Conservation (phyloP, 2,329 filamentous ascomycete genomes). For the Fusarium albidum region DNA sequence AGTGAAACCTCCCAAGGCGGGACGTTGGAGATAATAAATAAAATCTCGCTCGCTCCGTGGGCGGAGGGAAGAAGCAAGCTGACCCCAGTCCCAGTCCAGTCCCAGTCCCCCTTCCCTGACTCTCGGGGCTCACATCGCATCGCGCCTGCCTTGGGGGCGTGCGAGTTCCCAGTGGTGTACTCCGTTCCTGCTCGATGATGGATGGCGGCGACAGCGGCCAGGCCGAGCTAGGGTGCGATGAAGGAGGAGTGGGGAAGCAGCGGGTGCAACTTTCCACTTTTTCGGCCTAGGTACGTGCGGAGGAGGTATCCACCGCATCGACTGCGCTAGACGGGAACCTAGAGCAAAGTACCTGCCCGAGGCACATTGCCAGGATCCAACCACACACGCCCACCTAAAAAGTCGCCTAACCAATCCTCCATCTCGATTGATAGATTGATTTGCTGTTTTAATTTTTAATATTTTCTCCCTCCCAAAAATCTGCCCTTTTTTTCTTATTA, state of each 20-base stretch:
- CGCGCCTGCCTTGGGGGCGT: slow-evolving; percentile 5
- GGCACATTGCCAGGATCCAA: slow-evolving; percentile 8
- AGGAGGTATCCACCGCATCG: slow-evolving; percentile 21
- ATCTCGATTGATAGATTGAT: slow-evolving; percentile 1
- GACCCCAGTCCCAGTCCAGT: neutral
- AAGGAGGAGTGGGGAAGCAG: slow-evolving; percentile 30
- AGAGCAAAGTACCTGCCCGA: slow-evolving; percentile 21
- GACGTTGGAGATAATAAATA: slow-evolving; percentile 33
- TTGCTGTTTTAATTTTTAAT: slow-evolving; percentile 27
- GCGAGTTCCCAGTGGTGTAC: slow-evolving; percentile 1
- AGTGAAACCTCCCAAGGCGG: slow-evolving; percentile 2
- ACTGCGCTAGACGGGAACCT: slow-evolving; percentile 28
- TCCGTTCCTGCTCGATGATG: neutral
- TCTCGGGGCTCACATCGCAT: slow-evolving; percentile 5
- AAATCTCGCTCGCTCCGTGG: slow-evolving; percentile 26
- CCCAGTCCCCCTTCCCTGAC: slow-evolving; percentile 17
- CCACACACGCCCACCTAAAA: slow-evolving; percentile 10
- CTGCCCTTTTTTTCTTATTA: neutral
- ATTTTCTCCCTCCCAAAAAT: slow-evolving; percentile 25
- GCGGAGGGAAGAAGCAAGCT: slow-evolving; percentile 11
- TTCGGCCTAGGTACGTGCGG: slow-evolving; percentile 30
- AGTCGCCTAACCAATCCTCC: slow-evolving; percentile 21
- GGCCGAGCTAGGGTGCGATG: slow-evolving; percentile 32
- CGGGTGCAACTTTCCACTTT: slow-evolving; percentile 17
- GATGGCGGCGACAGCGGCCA: slow-evolving; percentile 22